phyloP scores from a whole-genome alignment of 2,329 filamentous ascomycete genomes.

The Botryotinia globosa region DNA sequence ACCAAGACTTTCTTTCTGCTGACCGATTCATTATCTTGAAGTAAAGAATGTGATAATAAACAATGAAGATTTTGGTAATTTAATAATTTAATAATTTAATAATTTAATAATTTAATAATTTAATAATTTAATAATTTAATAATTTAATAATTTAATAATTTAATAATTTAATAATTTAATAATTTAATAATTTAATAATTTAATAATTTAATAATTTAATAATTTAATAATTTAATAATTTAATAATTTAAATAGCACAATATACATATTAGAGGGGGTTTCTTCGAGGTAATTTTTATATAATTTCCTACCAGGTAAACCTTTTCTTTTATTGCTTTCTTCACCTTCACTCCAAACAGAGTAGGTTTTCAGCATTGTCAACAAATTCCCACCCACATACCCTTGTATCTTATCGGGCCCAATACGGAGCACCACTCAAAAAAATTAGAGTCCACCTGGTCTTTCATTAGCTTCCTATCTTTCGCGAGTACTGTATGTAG shows the following conservation, averaged over 20 bases:
- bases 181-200: neutral
- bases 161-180: neutral
- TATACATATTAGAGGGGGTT: neutral
- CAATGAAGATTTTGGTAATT: neutral
- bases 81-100: too few relatives aligned
- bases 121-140: too few relatives aligned
- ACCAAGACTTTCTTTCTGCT: neutral
- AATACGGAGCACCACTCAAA: neutral
- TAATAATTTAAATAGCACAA: neutral
- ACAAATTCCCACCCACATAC: neutral
- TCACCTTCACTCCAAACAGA: neutral
- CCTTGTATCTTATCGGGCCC: neutral
- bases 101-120: too few relatives aligned
- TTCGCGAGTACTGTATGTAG: neutral
- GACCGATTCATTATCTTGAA: neutral
- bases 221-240: neutral
- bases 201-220: neutral
- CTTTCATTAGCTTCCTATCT: conserved; percentile 9
- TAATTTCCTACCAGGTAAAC: neutral
- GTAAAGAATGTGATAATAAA: neutral
- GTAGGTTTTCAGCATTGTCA: neutral
- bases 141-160: too few relatives aligned
- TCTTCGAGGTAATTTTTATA: neutral
- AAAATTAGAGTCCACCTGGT: conserved; percentile 6
- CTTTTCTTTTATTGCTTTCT: neutral